A percentile compares a stretch with the other conserved stretches of the same genome.
phyloP scores from a whole-genome alignment of 2,329 filamentous ascomycete genomes.

The Colletotrichum simmondsii region DNA sequence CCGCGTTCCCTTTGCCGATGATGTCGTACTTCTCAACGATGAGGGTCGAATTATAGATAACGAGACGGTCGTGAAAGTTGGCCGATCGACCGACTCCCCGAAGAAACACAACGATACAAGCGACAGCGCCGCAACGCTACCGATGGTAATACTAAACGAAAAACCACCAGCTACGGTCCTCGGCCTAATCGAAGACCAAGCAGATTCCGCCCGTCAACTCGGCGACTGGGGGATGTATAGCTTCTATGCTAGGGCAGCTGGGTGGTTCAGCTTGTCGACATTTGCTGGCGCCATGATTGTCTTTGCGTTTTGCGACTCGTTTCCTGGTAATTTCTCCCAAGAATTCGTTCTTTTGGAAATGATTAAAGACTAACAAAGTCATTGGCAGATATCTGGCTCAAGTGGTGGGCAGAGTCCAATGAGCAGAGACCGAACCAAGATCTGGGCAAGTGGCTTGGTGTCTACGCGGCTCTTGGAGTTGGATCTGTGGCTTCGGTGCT shows the following conservation, averaged over 20 bases:
- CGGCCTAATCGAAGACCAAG: constrained; percentile 16
- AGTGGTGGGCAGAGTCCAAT: constrained; percentile 59
- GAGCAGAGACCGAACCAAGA: constrained; percentile 47
- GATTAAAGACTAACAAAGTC: background rate
- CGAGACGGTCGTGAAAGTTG: background rate
- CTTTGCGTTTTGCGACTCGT: constrained; percentile 40
- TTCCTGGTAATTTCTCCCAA: constrained; percentile 35
- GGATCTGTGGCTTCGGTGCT: constrained; percentile 17
- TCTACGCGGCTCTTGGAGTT: constrained; percentile 41
- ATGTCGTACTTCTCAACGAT: constrained; percentile 6
- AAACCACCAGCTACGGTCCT: background rate
- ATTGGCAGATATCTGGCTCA: constrained; percentile 52
- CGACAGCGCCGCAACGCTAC: no score
- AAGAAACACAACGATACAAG: no score
- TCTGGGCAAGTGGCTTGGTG: constrained; percentile 48
- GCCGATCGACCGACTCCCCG: no score
- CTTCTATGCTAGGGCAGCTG: constrained; percentile 42
- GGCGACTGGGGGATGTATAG: constrained; percentile 32
- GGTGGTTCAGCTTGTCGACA: constrained; percentile 38
- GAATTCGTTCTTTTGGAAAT: no score
- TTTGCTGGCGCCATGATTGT: constrained; percentile 38
- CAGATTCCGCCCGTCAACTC: constrained; percentile 22
- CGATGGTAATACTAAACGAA: background rate
- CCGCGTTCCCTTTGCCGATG: constrained; percentile 33
- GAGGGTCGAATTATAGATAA: constrained; percentile 3